A percentile compares a stretch with the other conserved stretches of the same genome.
Conservation (phyloP, 2,329 filamentous ascomycete genomes). For the Hypoxylon sp. region DNA sequence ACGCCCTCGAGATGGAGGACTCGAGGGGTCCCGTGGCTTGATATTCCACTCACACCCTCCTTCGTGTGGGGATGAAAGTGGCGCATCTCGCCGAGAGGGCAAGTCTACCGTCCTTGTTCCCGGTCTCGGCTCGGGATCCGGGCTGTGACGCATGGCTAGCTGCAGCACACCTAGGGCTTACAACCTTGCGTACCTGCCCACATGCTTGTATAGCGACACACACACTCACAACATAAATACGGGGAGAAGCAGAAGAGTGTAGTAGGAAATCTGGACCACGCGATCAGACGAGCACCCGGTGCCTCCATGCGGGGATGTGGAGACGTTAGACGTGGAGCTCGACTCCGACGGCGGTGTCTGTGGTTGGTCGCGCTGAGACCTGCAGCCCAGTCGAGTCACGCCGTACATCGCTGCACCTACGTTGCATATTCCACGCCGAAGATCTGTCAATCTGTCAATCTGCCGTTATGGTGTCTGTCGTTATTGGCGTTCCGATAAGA, state of each 20-base stretch:
- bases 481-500: conserved; percentile 13
- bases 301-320: conserved; percentile 42
- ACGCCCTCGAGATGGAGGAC: conserved; percentile 20
- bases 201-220: conserved; percentile 22
- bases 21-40: conserved; percentile 42
- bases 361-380: conserved; percentile 33
- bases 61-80: conserved; percentile 27
- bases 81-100: conserved; percentile 40
- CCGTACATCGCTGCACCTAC: conserved; percentile 27
- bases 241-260: conserved; percentile 15
- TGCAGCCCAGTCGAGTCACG: conserved; percentile 43
- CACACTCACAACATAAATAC: conserved; percentile 23
- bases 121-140: conserved; percentile 41
- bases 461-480: conserved; percentile 3
- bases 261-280: conserved; percentile 32
- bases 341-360: conserved; percentile 6
- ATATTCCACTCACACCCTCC: conserved; percentile 30
- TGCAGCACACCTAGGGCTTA: conserved; percentile 42
- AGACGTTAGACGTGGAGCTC: conserved; percentile 23
- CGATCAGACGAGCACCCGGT: conserved; percentile 35
- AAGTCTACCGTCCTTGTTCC: conserved; percentile 26
- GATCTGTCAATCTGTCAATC: conserved; percentile 40
- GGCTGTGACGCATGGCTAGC: conserved; percentile 41
- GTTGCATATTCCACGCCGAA: conserved; percentile 34
- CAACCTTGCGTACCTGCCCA: conserved; percentile 28